Evolutionary conservation across 1,284 basidiomycete genomes (phyloP).

Genomic region (Boletus hoseneyae): DNA sequence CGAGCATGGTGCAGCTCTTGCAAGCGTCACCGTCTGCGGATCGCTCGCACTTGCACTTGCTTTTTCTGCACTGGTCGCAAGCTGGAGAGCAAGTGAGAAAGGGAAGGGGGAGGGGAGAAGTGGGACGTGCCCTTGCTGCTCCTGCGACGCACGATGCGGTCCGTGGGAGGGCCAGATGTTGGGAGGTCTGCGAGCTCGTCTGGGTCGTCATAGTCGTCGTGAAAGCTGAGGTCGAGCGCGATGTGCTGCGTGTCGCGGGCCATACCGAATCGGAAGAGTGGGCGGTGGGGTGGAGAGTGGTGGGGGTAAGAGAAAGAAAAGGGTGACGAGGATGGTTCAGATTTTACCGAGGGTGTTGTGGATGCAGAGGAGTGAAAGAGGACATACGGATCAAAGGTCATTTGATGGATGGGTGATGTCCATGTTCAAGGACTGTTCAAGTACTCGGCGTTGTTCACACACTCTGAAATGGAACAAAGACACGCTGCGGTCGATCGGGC

Average conservation of each 20-base stretch:
- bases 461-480: too few relatives aligned
- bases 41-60: slow-evolving; percentile 33
- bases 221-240: slow-evolving; percentile 33
- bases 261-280: slow-evolving; percentile 30
- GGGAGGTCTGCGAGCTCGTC: slow-evolving; percentile 44
- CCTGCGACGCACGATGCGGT: slow-evolving; percentile 54
- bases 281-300: not conserved
- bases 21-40: slow-evolving; percentile 30
- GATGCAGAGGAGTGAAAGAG: not conserved
- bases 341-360: slow-evolving; percentile 26
- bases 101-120: not conserved
- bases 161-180: slow-evolving; percentile 25
- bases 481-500: too few relatives aligned
- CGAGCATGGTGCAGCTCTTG: slow-evolving; percentile 69
- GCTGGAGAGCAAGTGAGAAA: slow-evolving; percentile 36
- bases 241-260: slow-evolving; percentile 7
- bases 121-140: slow-evolving; percentile 62
- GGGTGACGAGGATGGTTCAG: slow-evolving; percentile 26
- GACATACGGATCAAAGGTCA: slow-evolving; percentile 23
- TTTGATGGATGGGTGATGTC: slow-evolving; percentile 1
- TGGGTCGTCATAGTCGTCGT: slow-evolving; percentile 50
- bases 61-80: slow-evolving; percentile 75
- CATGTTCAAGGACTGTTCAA: too few relatives aligned
- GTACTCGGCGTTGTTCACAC: too few relatives aligned
- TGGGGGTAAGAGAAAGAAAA: slow-evolving; percentile 25